Base-by-base conservation (phyloP, 139 green algal genomes). In the Coccomyxa sp. region DNA sequence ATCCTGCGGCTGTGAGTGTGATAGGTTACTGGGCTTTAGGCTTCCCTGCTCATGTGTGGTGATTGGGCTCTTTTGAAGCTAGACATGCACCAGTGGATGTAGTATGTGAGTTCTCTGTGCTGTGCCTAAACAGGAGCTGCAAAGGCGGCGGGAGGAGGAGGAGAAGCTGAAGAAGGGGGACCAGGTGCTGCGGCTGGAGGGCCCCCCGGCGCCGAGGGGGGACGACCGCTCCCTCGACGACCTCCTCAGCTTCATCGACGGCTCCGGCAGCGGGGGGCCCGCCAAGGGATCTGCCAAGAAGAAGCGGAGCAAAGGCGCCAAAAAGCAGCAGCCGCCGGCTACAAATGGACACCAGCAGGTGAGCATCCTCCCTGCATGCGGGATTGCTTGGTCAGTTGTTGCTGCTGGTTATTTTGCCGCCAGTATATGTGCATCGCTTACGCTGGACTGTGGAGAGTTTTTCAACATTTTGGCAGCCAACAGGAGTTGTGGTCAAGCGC, bases 211-310 rank as follows among this genome's bases (percentile, higher is more conserved):
- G 27, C 23, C 14, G 76, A 23, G 51, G 18, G 51, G 79, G 31
- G 87, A 90, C 74, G 83, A 80, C 15, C 84, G 87, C 30, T 88
- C 88, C 0, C 51, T 94, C 28, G 90, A 94, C 16, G 90, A 93
- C 59, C 82, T 94, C 27, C 84, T 94, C 38, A 87, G 38, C 28
- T 94, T 94, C 81, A 94, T 94, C 67, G 89, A 81, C 13, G 51
- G 21, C 25, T 51, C 30, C 25, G 13, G 57, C 23, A 25, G 57
- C 25, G 77, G 77, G 51, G 57, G 25, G 51, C 7, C 17, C 30
- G 1, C 30, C 16, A 59, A 60, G 76, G 32, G 32, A 25, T 38
- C 76, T 14, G 21, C 18, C 18, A 80, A 80, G 9, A 58, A 60
- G 76, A 80, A 80, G 76, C 30, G 76, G 1, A 60, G 31, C 31